These are phyloP conservation scores for Emericellopsis cladophorae DNA, from an alignment of 2,329 filamentous ascomycete genomes.

Conservation along the genomic window DNA sequence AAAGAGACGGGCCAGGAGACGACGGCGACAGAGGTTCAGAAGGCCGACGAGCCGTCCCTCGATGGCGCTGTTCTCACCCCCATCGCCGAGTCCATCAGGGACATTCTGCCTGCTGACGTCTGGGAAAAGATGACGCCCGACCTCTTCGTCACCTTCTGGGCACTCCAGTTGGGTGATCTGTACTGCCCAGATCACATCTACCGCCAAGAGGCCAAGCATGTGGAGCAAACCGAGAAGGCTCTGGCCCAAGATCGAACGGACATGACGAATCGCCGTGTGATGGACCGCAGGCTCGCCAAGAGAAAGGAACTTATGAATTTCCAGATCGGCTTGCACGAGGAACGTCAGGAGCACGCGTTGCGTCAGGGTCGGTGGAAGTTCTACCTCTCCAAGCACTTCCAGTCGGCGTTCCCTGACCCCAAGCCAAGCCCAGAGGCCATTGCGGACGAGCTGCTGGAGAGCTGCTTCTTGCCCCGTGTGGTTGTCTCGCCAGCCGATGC, in stretches of 20 bases:
- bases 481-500: constrained; percentile 77
- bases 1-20: constrained; percentile 13
- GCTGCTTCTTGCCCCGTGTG: constrained; percentile 83
- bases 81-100: constrained; percentile 56
- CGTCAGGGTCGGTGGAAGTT: constrained; percentile 54
- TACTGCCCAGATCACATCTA: constrained; percentile 68
- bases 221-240: constrained; percentile 53
- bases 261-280: constrained; percentile 46
- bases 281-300: constrained; percentile 51
- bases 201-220: constrained; percentile 56
- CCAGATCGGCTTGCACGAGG: constrained; percentile 56
- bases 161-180: constrained; percentile 71
- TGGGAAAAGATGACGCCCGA: constrained; percentile 63
- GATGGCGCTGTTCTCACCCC: constrained; percentile 42
- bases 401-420: constrained; percentile 62
- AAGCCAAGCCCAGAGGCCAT: constrained; percentile 51
- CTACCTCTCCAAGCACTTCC: constrained; percentile 63
- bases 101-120: constrained; percentile 45
- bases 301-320: constrained; percentile 58
- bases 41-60: constrained; percentile 18
- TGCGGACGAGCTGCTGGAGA: constrained; percentile 69
- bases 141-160: constrained; percentile 90
- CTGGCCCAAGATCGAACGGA: constrained; percentile 63
- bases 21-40: constrained; percentile 19
- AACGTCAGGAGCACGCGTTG: constrained; percentile 58